These are phyloP conservation scores for Populus trichocarpa DNA, from an alignment of 441 rosid species.

Conservation along the genomic window DNA sequence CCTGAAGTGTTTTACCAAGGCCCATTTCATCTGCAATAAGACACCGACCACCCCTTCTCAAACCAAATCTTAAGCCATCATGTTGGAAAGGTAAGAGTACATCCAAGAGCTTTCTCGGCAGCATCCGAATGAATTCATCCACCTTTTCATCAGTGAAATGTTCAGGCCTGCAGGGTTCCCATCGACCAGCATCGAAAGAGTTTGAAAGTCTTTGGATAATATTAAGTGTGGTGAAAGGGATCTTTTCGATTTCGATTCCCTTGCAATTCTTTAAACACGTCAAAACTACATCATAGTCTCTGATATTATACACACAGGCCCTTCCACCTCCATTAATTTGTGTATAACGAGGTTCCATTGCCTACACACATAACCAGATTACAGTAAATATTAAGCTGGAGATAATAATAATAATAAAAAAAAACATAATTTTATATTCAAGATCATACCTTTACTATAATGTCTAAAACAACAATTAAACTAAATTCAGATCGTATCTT, in stretches of 20 bases:
- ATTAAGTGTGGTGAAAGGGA: constrained; percentile 76
- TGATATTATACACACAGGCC: constrained; percentile 75
- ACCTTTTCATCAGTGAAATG: constrained; percentile 67
- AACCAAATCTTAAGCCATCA: constrained; percentile 76
- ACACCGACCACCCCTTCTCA: constrained; percentile 88
- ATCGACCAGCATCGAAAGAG: constrained; percentile 47
- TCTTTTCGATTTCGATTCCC: constrained; percentile 56
- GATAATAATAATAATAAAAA: neutral
- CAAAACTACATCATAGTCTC: constrained; percentile 60
- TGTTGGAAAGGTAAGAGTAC: constrained; percentile 81
- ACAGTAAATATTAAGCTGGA: neutral
- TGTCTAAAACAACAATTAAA: neutral
- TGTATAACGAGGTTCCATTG: constrained; percentile 66
- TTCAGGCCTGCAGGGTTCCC: constrained; percentile 80
- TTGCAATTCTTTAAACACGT: constrained; percentile 55
- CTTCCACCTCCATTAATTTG: constrained; percentile 73
- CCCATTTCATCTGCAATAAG: constrained; percentile 99
- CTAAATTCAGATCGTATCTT: neutral
- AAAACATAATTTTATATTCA: neutral
- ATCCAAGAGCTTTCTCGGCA: constrained; percentile 60
- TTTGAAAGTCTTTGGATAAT: constrained; percentile 67
- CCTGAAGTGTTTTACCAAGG: constrained; percentile 97
- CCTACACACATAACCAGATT: constrained; percentile 34
- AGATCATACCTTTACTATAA: neutral
- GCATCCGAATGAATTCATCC: constrained; percentile 49